These are phyloP conservation scores for Liquidambar formosana DNA, from an alignment of 164 flowering plant species.

Conservation along the genomic window DNA sequence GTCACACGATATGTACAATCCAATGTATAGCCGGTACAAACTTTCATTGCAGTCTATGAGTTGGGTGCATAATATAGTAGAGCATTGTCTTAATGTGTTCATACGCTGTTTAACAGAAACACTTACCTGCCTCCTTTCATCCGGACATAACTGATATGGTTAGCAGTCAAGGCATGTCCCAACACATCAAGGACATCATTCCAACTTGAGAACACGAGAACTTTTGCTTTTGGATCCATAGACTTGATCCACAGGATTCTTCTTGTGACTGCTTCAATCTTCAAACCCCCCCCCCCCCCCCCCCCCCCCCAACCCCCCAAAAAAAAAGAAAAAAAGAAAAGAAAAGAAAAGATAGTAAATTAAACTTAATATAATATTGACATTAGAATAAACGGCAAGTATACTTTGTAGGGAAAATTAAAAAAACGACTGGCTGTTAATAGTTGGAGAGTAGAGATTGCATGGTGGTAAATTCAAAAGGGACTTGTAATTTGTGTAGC, in stretches of 20 bases:
- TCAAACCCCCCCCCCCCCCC: slow-evolving; percentile 12
- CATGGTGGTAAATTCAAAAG: no score
- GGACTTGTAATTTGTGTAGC: no score
- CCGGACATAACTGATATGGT: slow-evolving; percentile 53
- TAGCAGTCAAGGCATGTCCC: slow-evolving; percentile 76
- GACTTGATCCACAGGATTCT: slow-evolving; percentile 79
- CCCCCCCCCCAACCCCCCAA: background rate
- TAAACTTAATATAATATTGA: background rate
- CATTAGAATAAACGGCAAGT: no score
- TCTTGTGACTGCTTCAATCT: slow-evolving; percentile 89
- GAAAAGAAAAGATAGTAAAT: background rate
- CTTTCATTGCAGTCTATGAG: background rate
- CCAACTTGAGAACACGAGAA: slow-evolving; percentile 96
- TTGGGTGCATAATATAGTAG: background rate
- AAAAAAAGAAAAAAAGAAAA: background rate
- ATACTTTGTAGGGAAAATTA: no score
- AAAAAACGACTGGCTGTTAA: no score
- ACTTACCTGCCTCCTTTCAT: slow-evolving; percentile 98
- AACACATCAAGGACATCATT: slow-evolving; percentile 93
- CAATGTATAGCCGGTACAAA: background rate
- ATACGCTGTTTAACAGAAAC: no score
- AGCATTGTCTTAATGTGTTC: background rate
- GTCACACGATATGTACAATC: background rate
- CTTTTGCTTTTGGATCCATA: slow-evolving; percentile 69
- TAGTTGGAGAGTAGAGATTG: no score